Percentiles rank a stretch among this genome's conserved stretches.
Conservation (phyloP, 2,329 filamentous ascomycete species). For the Aspergillus persii region DNA sequence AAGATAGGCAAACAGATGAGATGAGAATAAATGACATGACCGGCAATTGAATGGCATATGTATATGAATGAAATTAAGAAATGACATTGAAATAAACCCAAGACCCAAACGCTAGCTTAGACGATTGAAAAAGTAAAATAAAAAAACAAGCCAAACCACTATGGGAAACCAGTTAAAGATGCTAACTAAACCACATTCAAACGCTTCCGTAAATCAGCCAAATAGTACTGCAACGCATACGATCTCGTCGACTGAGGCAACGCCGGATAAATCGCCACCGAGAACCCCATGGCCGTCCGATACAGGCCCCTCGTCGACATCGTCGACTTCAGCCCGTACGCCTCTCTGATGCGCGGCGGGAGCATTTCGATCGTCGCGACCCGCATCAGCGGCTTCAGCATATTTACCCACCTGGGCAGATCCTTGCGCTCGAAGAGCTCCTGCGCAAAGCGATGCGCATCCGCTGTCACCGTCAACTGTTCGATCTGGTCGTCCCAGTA, state of each 20-base stretch:
- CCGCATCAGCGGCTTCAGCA: constrained; percentile 31
- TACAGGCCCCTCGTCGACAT: constrained; percentile 27
- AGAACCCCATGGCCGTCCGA: constrained; percentile 31
- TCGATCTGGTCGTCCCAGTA: constrained; percentile 36
- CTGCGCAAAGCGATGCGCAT: constrained; percentile 30
- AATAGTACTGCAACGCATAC: constrained; percentile 32
- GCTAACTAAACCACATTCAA: constrained; percentile 23
- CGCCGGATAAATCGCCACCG: constrained; percentile 33
- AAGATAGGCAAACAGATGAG: neutral
- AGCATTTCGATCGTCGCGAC: constrained; percentile 35
- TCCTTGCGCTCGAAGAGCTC: constrained; percentile 25
- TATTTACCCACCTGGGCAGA: constrained; percentile 30
- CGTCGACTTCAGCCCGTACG: constrained; percentile 33
- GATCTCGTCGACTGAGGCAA: constrained; percentile 29
- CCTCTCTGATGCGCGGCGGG: constrained; percentile 32
- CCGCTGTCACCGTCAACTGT: constrained; percentile 26
- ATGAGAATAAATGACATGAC: neutral
- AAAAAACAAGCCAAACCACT: constrained; percentile 1
- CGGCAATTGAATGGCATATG: constrained; percentile 2
- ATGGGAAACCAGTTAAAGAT: neutral
- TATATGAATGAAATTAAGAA: neutral
- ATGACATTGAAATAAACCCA: neutral
- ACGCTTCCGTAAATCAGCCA: constrained; percentile 28
- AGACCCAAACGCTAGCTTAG: neutral
- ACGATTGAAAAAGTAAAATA: constrained; percentile 10